Evolutionary conservation across 139 green algal species (phyloP).

Genomic region (Ulvella scutata): DNA sequence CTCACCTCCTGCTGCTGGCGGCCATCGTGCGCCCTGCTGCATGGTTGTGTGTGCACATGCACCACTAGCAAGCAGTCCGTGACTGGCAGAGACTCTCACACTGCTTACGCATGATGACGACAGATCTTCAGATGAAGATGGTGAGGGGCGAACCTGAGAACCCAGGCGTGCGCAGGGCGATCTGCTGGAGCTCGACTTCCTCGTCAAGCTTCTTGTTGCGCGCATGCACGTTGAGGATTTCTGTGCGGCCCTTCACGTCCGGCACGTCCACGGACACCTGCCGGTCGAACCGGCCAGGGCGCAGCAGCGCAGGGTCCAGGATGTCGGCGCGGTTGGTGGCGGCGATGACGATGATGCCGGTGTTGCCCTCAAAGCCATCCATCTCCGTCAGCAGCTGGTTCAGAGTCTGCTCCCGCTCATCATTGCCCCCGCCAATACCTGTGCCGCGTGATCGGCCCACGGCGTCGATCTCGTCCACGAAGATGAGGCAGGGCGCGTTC

Average conservation of each 20-base stretch:
- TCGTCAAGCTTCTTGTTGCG: constrained; percentile 94
- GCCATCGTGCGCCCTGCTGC: no score
- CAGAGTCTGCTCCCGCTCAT: constrained; percentile 98
- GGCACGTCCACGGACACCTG: constrained; percentile 91
- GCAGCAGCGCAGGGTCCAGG: constrained; percentile 91
- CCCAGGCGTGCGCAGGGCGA: constrained; percentile 84
- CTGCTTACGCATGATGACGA: no score
- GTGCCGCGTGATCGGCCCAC: constrained; percentile 89
- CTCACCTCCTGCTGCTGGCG: no score
- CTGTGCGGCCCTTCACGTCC: constrained; percentile 83
- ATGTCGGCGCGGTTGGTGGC: constrained; percentile 98
- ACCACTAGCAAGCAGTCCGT: no score
- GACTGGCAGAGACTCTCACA: no score
- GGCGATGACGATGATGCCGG: constrained; percentile 97
- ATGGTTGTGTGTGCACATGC: no score
- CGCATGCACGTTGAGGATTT: constrained; percentile 89
- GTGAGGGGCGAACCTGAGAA: constrained; percentile 32
- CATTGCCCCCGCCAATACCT: constrained; percentile 96
- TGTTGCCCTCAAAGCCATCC: constrained; percentile 94
- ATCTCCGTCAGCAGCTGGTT: constrained; percentile 85
- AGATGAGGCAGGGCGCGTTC: constrained; percentile 95
- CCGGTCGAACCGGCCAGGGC: constrained; percentile 96
- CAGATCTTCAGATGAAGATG: background rate
- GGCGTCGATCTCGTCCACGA: constrained; percentile 99
- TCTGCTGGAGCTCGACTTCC: constrained; percentile 84